Conservation (phyloP, 306 rosid genomes). For the Betula pendula region DNA sequence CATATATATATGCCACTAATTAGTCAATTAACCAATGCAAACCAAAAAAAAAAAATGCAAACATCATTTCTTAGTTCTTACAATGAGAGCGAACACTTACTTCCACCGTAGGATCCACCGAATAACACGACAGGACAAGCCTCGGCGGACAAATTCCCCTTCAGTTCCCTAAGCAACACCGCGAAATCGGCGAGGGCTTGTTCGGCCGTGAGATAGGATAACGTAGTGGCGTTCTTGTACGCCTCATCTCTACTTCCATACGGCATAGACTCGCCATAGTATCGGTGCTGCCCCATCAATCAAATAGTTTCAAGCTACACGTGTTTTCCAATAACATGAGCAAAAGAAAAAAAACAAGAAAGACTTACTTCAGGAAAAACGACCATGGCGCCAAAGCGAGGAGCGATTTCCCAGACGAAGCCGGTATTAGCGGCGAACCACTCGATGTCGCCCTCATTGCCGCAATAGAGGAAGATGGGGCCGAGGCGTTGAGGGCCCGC, state of each 20-base stretch:
- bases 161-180: conserved; percentile 57
- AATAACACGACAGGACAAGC: conserved; percentile 77
- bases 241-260: conserved; percentile 64
- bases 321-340: conserved; percentile 1
- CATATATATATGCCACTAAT: background rate
- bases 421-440: conserved; percentile 90
- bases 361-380: conserved; percentile 72
- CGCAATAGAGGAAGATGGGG: conserved; percentile 86
- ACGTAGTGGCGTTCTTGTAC: conserved; percentile 64
- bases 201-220: conserved; percentile 65
- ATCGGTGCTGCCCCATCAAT: conserved; percentile 59
- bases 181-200: conserved; percentile 82
- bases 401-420: conserved; percentile 86
- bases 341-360: background rate
- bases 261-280: conserved; percentile 79
- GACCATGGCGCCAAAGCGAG: conserved; percentile 76
- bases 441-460: conserved; percentile 85
- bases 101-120: conserved; percentile 96
- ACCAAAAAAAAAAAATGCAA: background rate
- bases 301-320: background rate
- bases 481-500: conserved; percentile 44
- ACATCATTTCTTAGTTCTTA: background rate
- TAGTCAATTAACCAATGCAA: background rate
- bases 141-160: conserved; percentile 54
- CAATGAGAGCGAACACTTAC: conserved; percentile 35